Percentiles rank a stretch among this genome's conserved stretches.
phyloP scores from a whole-genome alignment of 129 eudicot species.

The Helichrysum umbraculigerum region DNA sequence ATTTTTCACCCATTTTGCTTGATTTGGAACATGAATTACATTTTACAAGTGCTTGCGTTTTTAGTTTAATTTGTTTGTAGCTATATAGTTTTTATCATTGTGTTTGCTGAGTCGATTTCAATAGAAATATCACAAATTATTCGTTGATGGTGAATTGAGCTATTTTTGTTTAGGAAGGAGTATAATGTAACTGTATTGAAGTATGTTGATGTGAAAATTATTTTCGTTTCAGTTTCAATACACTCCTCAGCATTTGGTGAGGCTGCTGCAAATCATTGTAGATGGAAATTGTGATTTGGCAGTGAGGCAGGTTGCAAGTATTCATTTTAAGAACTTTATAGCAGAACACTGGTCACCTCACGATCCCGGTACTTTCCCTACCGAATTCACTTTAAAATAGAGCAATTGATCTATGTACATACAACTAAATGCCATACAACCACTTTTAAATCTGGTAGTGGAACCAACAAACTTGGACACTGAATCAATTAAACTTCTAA shows the following conservation, averaged over 20 bases:
- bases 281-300: slow-evolving; percentile 83
- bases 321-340: slow-evolving; percentile 87
- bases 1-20: neutral
- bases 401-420: neutral
- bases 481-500: neutral
- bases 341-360: slow-evolving; percentile 89
- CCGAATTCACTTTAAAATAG: neutral
- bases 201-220: slow-evolving; percentile 1
- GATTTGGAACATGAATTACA: neutral
- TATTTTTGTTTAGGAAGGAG: neutral
- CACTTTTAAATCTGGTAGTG: neutral
- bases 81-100: neutral
- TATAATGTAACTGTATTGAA: neutral
- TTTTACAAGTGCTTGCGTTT: neutral
- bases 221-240: slow-evolving; percentile 68
- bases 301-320: slow-evolving; percentile 90
- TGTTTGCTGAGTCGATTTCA: slow-evolving; percentile 3
- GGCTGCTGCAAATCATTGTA: slow-evolving; percentile 89
- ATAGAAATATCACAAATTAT: neutral
- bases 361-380: slow-evolving; percentile 58
- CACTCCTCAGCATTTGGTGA: slow-evolving; percentile 92
- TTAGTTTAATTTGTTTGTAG: neutral
- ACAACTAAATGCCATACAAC: neutral
- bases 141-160: slow-evolving; percentile 19
- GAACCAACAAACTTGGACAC: slow-evolving; percentile 5